phyloP scores from a whole-genome alignment of 768 basidiomycete genomes.

The Collybia mongolica region DNA sequence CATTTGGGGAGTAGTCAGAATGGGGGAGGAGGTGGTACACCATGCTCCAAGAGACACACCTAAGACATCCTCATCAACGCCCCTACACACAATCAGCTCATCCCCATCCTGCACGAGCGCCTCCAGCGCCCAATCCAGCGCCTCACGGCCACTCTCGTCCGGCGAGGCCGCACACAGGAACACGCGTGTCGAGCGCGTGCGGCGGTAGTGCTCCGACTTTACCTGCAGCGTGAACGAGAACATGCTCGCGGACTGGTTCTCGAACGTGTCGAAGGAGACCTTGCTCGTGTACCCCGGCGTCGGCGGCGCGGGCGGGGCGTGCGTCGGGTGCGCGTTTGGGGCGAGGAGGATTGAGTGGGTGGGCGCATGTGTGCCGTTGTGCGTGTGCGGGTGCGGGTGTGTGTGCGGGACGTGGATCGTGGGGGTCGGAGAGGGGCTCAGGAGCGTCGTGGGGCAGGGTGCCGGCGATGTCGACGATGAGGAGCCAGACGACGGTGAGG shows the following conservation, averaged over 20 bases:
- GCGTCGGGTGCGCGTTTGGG: slow-evolving; percentile 8
- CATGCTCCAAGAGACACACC: slow-evolving; percentile 41
- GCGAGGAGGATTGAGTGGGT: slow-evolving; percentile 10
- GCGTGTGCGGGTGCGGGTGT: neutral
- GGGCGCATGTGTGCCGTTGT: too few species aligned
- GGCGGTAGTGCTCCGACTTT: slow-evolving; percentile 78
- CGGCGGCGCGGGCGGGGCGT: slow-evolving; percentile 12
- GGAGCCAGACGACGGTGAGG: neutral
- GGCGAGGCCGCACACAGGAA: slow-evolving; percentile 88
- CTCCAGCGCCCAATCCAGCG: slow-evolving; percentile 91
- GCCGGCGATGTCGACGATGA: neutral
- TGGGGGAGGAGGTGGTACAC: neutral
- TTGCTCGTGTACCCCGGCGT: slow-evolving; percentile 54
- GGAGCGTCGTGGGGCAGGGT: neutral
- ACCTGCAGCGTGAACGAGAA: slow-evolving; percentile 87
- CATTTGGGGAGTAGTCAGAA: neutral
- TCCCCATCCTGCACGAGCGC: slow-evolving; percentile 85
- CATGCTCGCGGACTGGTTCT: slow-evolving; percentile 78
- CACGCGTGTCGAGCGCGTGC: slow-evolving; percentile 76
- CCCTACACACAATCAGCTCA: slow-evolving; percentile 89
- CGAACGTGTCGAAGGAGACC: slow-evolving; percentile 87
- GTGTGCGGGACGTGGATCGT: neutral
- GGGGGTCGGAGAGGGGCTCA: neutral
- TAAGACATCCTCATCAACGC: slow-evolving; percentile 83
- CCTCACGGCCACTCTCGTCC: slow-evolving; percentile 86